Evolutionary conservation across 208 protist genomes (phyloP).

Genomic region (Crithidia acanthocephali): DNA sequence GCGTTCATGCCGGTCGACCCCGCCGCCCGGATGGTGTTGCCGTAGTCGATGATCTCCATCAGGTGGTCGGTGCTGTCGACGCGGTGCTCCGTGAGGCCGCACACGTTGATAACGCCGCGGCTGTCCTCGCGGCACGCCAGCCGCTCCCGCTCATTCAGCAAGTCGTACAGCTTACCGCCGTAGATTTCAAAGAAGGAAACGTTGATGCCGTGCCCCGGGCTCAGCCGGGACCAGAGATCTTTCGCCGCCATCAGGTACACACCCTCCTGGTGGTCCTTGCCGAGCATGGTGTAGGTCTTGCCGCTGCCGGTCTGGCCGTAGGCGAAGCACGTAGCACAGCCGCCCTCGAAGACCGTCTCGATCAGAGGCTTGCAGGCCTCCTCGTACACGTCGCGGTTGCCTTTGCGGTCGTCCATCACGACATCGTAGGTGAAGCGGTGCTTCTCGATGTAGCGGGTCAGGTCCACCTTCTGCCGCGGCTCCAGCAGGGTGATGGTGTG

Average conservation of each 20-base stretch:
- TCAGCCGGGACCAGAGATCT: conserved; percentile 80
- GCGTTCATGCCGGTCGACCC: conserved; percentile 97
- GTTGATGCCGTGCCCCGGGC: conserved; percentile 64
- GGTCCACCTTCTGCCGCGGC: conserved; percentile 95
- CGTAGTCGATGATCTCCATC: conserved; percentile 89
- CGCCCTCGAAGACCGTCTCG: conserved; percentile 90
- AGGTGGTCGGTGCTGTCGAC: conserved; percentile 71
- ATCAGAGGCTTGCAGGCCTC: conserved; percentile 91
- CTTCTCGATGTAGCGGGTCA: conserved; percentile 97
- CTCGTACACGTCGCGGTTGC: conserved; percentile 93
- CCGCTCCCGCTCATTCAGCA: conserved; percentile 82
- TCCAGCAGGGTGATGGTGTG: conserved; percentile 83
- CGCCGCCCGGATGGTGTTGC: conserved; percentile 83
- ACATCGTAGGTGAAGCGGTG: conserved; percentile 97
- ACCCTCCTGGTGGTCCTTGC: conserved; percentile 85
- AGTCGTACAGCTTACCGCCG: conserved; percentile 79
- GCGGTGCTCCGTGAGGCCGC: conserved; percentile 73
- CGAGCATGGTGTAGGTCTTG: conserved; percentile 94
- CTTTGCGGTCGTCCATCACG: conserved; percentile 93
- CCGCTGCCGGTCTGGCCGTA: conserved; percentile 94
- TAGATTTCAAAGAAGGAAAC: conserved; percentile 92
- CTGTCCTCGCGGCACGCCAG: conserved; percentile 94
- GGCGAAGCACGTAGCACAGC: conserved; percentile 92
- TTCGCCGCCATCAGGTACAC: conserved; percentile 78
- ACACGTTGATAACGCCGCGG: conserved; percentile 85